These are phyloP conservation scores for Solanum gracilifrons DNA, from an alignment of 257 asterid species.

Conservation along the genomic window DNA sequence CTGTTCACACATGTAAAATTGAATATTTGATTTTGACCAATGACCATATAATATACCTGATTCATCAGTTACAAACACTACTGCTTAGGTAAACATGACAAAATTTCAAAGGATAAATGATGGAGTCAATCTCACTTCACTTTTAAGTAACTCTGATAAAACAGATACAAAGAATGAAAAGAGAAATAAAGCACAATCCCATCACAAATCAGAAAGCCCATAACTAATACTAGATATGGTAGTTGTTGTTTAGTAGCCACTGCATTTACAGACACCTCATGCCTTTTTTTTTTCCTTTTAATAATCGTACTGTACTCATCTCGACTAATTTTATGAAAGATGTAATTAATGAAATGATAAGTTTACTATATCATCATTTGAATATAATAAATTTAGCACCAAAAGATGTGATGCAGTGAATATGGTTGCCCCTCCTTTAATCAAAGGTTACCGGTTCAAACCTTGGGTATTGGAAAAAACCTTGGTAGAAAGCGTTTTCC, in stretches of 20 bases:
- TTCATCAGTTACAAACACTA: not conserved
- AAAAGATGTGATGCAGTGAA: too few relatives aligned
- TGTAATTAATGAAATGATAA: too few relatives aligned
- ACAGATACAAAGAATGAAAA: slow-evolving; percentile 5
- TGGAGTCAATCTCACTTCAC: not conserved
- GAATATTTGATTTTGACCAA: not conserved
- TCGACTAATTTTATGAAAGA: not conserved
- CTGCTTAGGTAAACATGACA: not conserved
- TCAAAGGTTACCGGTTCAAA: rapidly evolving
- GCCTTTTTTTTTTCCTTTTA: not conserved
- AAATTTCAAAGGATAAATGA: not conserved
- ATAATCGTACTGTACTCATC: not conserved
- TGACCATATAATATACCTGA: not conserved
- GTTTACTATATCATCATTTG: too few relatives aligned
- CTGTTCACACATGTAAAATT: not conserved
- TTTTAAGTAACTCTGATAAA: not conserved
- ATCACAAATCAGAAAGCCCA: slow-evolving; percentile 28
- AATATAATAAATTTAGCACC: too few relatives aligned
- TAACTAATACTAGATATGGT: slow-evolving; percentile 24
- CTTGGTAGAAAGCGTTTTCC: rapidly evolving
- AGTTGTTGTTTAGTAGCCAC: slow-evolving; percentile 3
- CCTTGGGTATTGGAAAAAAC: not conserved
- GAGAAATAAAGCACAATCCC: slow-evolving; percentile 46
- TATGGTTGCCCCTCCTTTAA: too few relatives aligned
- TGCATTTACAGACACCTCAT: not conserved